These are phyloP conservation scores for Sordariomycetes sp. DNA, from an alignment of 2,329 filamentous ascomycete species.

Conservation along the genomic window DNA sequence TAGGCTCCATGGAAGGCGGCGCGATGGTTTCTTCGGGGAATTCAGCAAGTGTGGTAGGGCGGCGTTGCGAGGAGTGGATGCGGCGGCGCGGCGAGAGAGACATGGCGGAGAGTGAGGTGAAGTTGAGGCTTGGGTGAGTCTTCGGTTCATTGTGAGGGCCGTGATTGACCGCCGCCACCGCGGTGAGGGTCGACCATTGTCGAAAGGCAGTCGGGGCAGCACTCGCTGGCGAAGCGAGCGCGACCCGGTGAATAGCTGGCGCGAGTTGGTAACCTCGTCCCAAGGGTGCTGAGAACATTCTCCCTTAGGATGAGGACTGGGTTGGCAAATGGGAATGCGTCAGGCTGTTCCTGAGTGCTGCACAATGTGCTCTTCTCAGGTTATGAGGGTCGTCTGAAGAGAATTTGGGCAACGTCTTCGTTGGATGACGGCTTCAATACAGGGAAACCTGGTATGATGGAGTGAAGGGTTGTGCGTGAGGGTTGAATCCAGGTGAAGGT, in stretches of 20 bases:
- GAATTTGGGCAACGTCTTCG: background rate
- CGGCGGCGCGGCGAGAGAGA: slow-evolving; percentile 12
- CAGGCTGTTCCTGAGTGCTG: background rate
- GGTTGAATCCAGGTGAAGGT: background rate
- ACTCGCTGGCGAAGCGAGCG: background rate
- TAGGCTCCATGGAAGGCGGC: slow-evolving; percentile 12
- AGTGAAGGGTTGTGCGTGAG: background rate
- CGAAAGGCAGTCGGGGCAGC: background rate
- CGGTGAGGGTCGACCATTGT: background rate
- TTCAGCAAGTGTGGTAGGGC: slow-evolving; percentile 23
- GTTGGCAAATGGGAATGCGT: background rate
- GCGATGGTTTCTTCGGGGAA: slow-evolving; percentile 18
- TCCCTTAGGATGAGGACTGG: background rate
- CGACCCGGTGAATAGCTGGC: background rate
- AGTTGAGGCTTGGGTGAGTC: background rate
- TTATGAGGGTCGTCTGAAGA: background rate
- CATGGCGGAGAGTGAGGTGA: slow-evolving; percentile 1
- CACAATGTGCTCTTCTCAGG: too few species aligned
- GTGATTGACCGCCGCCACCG: background rate
- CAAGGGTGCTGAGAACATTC: background rate
- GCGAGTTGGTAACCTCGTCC: background rate
- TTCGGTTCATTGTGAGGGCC: background rate
- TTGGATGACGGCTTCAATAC: too few species aligned
- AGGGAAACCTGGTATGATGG: background rate
- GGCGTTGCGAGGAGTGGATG: slow-evolving; percentile 26